Base-by-base conservation (phyloP, 306 rosid genomes). In the Citrullus amarus region DNA sequence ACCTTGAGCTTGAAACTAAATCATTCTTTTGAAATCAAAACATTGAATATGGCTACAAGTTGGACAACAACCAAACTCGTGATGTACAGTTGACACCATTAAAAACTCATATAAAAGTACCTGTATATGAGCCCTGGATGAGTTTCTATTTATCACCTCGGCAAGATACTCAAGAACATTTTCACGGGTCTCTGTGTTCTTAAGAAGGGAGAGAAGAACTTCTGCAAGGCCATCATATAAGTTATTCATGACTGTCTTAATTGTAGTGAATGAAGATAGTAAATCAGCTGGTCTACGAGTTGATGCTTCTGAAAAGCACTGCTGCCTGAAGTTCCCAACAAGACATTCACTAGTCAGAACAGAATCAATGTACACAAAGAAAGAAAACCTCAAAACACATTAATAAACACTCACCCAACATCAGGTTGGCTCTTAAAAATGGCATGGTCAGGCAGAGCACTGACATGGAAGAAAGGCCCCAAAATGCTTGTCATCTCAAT, bases 111-210 rank as follows among this genome's bases (percentile, higher is more conserved):
- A 41, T 3, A 34, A 46, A 80, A 17, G 62, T 80, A 93, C 99
- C 97, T 96, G 99, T 76, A 93, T 92, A 68, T 96, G 99, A 83
- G 96, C 93, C 87, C 99, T 91, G 63, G 98, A 91, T n/a, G 97
- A 91, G 73, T 96, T 96, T 86, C 86, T 81, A 84, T 96, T 96
- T 82, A 91, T 96, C 79, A 93, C 98, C 87, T 90, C 96, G 0
- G 93, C 98, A 84, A 96, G 95, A 89, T 89, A 96, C 85, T 92
- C 91, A 11, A 93, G 96, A 69, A 91, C 98, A 48, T 71, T 86
- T 76, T 93, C 93, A 80, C 99, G 97, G 57, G 91, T 88, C 55
- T 93, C 96, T 11, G 90, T 82, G 88, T 93, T 96, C 84, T 85
- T 96, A 25, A 96, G 92, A 56, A 96, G 97, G 69, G 80, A 77